Percentiles rank a stretch among this genome's conserved stretches.
Conservation (phyloP, 257 asterid species). For the Nicotiana obtusifolia region DNA sequence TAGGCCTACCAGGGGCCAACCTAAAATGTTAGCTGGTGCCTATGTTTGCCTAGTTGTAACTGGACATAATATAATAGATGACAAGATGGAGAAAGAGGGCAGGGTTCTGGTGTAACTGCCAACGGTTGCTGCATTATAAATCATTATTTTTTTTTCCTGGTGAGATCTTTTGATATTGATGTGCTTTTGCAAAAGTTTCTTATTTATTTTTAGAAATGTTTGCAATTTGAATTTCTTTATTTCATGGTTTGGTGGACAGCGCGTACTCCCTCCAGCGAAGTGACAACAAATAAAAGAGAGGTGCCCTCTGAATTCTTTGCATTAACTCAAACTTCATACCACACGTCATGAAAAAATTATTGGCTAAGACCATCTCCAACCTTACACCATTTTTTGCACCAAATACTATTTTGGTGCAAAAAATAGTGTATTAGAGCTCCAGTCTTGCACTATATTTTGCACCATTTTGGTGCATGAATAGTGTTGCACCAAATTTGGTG, state of each 20-base stretch:
- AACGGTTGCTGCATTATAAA: not conserved
- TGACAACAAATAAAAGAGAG: not conserved
- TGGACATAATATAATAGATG: not conserved
- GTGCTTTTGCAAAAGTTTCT: not conserved
- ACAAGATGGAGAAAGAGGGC: not conserved
- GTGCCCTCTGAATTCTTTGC: not conserved
- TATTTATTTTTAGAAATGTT: not conserved
- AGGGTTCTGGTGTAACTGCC: not conserved
- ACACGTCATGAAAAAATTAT: not conserved
- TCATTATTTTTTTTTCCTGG: not conserved
- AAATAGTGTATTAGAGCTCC: too few species aligned
- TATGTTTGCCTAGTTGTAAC: not conserved
- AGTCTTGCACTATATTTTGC: too few species aligned
- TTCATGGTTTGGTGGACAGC: slow-evolving; percentile 2
- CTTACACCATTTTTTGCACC: too few species aligned
- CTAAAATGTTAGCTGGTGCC: not conserved
- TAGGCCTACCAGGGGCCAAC: not conserved
- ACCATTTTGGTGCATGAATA: too few species aligned
- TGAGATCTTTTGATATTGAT: not conserved
- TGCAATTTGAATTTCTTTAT: not conserved
- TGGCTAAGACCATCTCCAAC: too few species aligned
- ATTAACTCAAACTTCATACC: not conserved
- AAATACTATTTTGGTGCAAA: too few species aligned
- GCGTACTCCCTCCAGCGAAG: not conserved
- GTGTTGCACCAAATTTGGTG: too few species aligned